Percentiles rank a stretch among this genome's conserved stretches.
Conservation (phyloP, 2,329 filamentous ascomycete genomes). For the Pyricularia grisea region DNA sequence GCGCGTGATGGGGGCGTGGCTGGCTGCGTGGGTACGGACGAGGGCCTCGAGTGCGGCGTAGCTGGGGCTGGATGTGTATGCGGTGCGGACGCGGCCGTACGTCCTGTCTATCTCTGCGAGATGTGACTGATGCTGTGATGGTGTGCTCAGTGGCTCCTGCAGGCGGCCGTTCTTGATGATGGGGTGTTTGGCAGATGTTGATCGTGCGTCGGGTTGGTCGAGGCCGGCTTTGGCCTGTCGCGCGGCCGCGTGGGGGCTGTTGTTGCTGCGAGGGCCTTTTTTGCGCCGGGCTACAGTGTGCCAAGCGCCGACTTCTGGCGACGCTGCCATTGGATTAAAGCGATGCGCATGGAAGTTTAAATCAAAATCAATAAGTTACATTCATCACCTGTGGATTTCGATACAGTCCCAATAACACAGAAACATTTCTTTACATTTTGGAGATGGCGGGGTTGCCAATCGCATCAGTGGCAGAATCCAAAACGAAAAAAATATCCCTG, state of each 20-base stretch:
- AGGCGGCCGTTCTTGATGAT: background rate
- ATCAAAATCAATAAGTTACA: background rate
- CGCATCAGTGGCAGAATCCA: background rate
- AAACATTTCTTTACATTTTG: background rate
- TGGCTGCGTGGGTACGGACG: slow-evolving; percentile 16
- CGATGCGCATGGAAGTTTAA: background rate
- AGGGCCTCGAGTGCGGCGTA: slow-evolving; percentile 20
- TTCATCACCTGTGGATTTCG: background rate
- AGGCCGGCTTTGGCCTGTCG: background rate
- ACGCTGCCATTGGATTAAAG: background rate
- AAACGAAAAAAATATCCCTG: background rate
- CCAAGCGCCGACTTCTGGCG: background rate
- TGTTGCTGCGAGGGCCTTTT: background rate
- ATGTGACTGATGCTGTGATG: background rate
- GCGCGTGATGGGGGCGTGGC: slow-evolving; percentile 18
- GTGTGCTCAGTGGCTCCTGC: background rate
- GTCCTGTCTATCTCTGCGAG: background rate
- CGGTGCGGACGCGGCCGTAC: slow-evolving; percentile 11
- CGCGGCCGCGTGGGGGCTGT: background rate
- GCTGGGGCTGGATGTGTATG: slow-evolving; percentile 13
- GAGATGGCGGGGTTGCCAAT: background rate
- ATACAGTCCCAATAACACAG: background rate
- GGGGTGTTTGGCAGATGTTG: background rate
- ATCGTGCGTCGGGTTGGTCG: background rate
- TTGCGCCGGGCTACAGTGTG: background rate